Percentiles rank a stretch among this genome's conserved stretches.
These are phyloP conservation scores for Phyllostachys edulis DNA, from an alignment of 176 grass and related monocot genomes.

Conservation along the genomic window DNA sequence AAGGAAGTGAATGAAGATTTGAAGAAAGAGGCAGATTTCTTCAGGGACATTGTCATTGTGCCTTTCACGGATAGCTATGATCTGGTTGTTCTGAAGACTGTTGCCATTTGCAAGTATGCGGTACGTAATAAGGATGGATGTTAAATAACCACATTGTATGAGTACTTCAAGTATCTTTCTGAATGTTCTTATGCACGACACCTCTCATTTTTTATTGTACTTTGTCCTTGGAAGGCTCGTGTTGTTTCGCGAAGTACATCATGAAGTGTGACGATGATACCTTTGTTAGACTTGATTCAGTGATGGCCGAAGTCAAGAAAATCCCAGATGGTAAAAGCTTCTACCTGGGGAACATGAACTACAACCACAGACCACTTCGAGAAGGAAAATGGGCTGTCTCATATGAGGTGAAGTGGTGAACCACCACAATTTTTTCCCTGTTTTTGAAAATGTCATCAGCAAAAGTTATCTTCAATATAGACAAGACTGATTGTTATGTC, in stretches of 20 bases:
- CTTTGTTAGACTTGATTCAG: slow-evolving; percentile 59
- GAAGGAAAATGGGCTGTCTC: slow-evolving; percentile 79
- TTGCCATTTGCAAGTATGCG: slow-evolving; percentile 74
- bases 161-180: slow-evolving; percentile 22
- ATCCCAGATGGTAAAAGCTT: slow-evolving; percentile 58
- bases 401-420: slow-evolving; percentile 53
- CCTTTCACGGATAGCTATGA: slow-evolving; percentile 72
- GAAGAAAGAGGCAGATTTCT: slow-evolving; percentile 72
- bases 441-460: background rate
- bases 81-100: slow-evolving; percentile 78
- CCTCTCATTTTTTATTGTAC: background rate
- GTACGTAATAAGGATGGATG: slow-evolving; percentile 42
- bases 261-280: slow-evolving; percentile 90
- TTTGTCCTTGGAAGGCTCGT: slow-evolving; percentile 43
- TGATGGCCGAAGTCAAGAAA: slow-evolving; percentile 57
- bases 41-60: slow-evolving; percentile 72
- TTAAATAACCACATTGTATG: background rate
- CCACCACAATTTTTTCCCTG: background rate
- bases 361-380: slow-evolving; percentile 64
- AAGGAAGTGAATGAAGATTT: slow-evolving; percentile 65
- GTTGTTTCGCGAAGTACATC: slow-evolving; percentile 51
- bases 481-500: background rate
- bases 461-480: background rate
- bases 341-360: slow-evolving; percentile 78
- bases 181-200: background rate